Conservation (phyloP, 139 green algal genomes). For the Chlorella ohadii region DNA sequence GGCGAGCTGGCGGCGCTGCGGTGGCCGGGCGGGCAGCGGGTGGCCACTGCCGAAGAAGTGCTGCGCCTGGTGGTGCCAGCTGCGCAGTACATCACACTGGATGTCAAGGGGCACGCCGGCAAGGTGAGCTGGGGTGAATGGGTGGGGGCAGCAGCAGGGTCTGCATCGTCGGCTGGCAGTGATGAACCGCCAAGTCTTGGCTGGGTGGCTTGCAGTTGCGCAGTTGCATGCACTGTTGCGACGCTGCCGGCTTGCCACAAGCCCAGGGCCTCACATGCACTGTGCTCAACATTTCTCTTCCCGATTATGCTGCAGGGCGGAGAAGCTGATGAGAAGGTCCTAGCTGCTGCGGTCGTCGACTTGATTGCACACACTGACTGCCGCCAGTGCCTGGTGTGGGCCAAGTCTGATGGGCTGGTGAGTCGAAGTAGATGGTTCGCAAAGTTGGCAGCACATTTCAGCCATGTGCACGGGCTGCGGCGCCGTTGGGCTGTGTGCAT, state of each 20-base stretch:
- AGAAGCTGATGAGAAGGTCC: neutral
- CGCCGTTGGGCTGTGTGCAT: too few species aligned
- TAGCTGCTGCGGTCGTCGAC: constrained; percentile 32
- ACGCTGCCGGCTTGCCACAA: too few species aligned
- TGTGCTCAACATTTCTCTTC: too few species aligned
- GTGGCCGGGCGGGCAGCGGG: constrained; percentile 16
- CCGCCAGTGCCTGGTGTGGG: constrained; percentile 67
- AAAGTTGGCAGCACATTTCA: too few species aligned
- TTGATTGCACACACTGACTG: constrained; percentile 45
- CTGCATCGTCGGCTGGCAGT: too few species aligned
- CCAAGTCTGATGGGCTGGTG: constrained; percentile 61
- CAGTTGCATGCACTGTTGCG: too few species aligned
- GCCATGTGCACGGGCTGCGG: too few species aligned
- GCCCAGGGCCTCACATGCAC: too few species aligned
- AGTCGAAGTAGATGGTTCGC: too few species aligned
- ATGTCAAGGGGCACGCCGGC: constrained; percentile 15
- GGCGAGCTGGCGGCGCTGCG: constrained; percentile 36
- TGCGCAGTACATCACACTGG: constrained; percentile 39
- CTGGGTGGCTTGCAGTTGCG: too few species aligned
- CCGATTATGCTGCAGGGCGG: neutral
- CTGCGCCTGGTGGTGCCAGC: constrained; percentile 41
- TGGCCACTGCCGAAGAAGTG: constrained; percentile 43
- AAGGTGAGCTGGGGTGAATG: neutral
- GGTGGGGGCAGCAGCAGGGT: neutral
- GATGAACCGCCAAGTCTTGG: too few species aligned